Base-by-base conservation (phyloP, 1,139 yeast species). In the Saccharomyces hybrid region DNA sequence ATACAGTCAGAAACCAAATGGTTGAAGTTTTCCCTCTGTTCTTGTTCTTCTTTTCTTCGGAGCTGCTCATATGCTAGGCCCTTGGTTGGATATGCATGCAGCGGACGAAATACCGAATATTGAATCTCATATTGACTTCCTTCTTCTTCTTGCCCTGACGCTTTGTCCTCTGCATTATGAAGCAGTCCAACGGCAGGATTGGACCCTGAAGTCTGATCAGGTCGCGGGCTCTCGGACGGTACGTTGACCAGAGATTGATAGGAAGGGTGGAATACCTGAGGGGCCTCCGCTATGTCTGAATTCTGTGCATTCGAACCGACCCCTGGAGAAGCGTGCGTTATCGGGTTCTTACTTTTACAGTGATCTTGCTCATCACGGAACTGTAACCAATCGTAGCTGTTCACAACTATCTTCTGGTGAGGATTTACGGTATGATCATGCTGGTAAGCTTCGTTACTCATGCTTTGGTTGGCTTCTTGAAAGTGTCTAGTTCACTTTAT, bases 41-140 rank as follows among this genome's bases (percentile, higher is more conserved):
- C 26, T 27, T 34, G 28, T 46, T 47, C 34, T 26, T 34, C 32
- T 25, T 26, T 47, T 47, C 14, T 26, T 38, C 44, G 44, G 44
- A 38, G 44, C 11, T 38, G 44, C 11, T 38, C 44, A 20, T 38
- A 38, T 25, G 25, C 13, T n/a, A 28, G 5, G 23, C 26, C n/a
- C 46, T 28, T 41, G 7, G 48, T 46, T 7, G 52, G 27, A 29
- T 57, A 57, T 32, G 65, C 66, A 2, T 67, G 64, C 6, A 76
- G 66, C 3, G 79, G 70, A 57, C 73, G 76, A 68, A 80, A 80
- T 4, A 81, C 83, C 1, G 83, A 77, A 60, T 80, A 79, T 59
- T 77, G 78, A 32, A 80, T 79, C 54, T 73, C 76, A 57, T 56
- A 63, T 32, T 63, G 61, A 9, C 31, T 16, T 38, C n/a, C 44